These are phyloP conservation scores for Didymella exigua DNA, from an alignment of 2,329 filamentous ascomycete species.

Conservation along the genomic window DNA sequence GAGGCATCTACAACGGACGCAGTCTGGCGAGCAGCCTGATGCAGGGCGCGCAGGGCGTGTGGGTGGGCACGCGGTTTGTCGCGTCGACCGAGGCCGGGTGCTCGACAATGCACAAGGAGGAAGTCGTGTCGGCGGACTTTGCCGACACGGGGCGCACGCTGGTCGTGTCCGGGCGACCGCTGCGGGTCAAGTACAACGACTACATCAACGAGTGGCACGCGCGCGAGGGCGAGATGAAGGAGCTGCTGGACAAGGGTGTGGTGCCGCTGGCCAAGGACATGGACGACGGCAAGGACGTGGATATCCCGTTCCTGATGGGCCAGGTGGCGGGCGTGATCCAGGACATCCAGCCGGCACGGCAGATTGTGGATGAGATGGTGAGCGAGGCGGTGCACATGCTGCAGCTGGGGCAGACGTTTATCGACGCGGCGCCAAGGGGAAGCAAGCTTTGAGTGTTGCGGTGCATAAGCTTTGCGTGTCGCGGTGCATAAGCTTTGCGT, in stretches of 20 bases:
- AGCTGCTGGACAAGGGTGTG: slow-evolving; percentile 75
- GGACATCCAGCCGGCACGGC: slow-evolving; percentile 77
- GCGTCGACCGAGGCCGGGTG: slow-evolving; percentile 81
- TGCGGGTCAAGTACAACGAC: slow-evolving; percentile 80
- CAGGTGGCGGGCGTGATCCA: slow-evolving; percentile 82
- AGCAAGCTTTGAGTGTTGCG: slow-evolving; percentile 40
- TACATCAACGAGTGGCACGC: slow-evolving; percentile 84
- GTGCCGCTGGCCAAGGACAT: slow-evolving; percentile 84
- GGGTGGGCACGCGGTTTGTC: slow-evolving; percentile 94
- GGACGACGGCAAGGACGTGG: slow-evolving; percentile 80
- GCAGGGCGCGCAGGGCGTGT: slow-evolving; percentile 86
- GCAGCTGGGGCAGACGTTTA: slow-evolving; percentile 44
- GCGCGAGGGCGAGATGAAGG: slow-evolving; percentile 73
- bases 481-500: too few relatives aligned
- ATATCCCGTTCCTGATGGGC: slow-evolving; percentile 90
- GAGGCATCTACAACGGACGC: slow-evolving; percentile 83
- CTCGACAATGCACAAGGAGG: slow-evolving; percentile 80
- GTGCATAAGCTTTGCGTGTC: too few relatives aligned
- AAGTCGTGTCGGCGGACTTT: slow-evolving; percentile 78
- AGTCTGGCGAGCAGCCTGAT: slow-evolving; percentile 81
- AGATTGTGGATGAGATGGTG: slow-evolving; percentile 93
- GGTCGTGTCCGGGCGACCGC: slow-evolving; percentile 79
- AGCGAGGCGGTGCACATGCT: slow-evolving; percentile 48
- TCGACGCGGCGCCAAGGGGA: slow-evolving; percentile 21
- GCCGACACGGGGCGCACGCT: slow-evolving; percentile 82